Base-by-base conservation (phyloP, 441 rosid species). In the Populus trichocarpa region DNA sequence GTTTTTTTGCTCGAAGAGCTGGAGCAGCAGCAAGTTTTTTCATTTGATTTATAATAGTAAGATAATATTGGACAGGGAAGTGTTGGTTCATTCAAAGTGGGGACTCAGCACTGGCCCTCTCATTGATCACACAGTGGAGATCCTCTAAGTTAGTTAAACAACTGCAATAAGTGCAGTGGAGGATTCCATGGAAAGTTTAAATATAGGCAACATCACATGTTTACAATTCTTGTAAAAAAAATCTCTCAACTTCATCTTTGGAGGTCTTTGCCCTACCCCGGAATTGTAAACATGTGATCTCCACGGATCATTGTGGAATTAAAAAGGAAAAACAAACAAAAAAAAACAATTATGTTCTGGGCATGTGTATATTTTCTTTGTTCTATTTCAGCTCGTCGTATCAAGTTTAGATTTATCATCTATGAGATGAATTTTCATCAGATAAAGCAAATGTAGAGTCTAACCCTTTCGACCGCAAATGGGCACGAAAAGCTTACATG, bases 71-170 rank as follows among this genome's bases (percentile, higher is more conserved):
- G 76, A 75, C 26, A 16, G 84, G 87, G 78, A 66, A 74, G 86
- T 87, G 90, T 86, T 87, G 91, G 97, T 90, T 88, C 99, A 92
- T 82, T 93, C 98, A 88, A 95, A 95, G 92, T 82, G 97, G 96
- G 98, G 89, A 89, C 94, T 83, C 85, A 84, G 80, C 97, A 84
- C 92, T 40, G 73, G 67, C 78, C 80, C 12, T 13, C 28, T 67
- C 82, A 59, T 70, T 67, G 83, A 22, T 68, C 75, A 65, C 20
- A 46, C 53, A 65, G 80, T 72, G 87, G 86, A 77, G 57, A 73
- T 84, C 87, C 87, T 81, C 82, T 81, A 69, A 66, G 32, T 30
- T 30, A 8, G 40, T 74, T 22, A 78, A 78, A 74, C 81, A 75
- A 74, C 89, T 89, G 98, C 89, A 81, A 53, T 53, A 83, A 88